A percentile compares a stretch with the other conserved stretches of the same genome.
These are phyloP conservation scores for Termitomyces sp. DNA, from an alignment of 768 basidiomycete genomes.

Conservation along the genomic window DNA sequence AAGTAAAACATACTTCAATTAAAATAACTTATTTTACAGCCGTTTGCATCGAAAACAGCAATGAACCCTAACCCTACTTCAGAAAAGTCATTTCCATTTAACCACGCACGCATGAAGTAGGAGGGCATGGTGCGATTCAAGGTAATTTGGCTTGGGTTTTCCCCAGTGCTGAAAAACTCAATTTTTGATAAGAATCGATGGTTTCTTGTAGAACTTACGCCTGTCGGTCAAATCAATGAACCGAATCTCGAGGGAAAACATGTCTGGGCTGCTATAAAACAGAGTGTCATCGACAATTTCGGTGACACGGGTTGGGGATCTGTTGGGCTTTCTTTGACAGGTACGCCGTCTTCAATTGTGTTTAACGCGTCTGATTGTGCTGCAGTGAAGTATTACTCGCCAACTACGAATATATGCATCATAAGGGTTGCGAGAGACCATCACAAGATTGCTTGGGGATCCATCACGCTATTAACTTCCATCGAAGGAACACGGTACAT, in stretches of 20 bases:
- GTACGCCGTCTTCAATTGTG: conserved; percentile 27
- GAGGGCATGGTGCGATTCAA: conserved; percentile 20
- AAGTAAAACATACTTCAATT: no score
- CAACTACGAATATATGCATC: conserved; percentile 78
- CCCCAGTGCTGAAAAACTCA: background rate
- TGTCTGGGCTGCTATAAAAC: conserved; percentile 64
- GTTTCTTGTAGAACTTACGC: conserved; percentile 82
- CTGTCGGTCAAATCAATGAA: conserved; percentile 26
- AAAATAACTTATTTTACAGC: no score
- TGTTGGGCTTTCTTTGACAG: conserved; percentile 63
- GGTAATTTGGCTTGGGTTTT: conserved; percentile 1
- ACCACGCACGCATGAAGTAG: background rate
- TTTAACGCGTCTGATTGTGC: conserved; percentile 1
- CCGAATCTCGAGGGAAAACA: conserved; percentile 49
- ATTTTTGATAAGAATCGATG: conserved; percentile 66
- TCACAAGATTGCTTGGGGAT: conserved; percentile 76
- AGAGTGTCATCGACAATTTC: conserved; percentile 67
- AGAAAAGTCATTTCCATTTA: background rate
- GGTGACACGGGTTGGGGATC: conserved; percentile 87
- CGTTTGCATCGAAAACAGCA: no score
- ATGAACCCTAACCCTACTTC: background rate
- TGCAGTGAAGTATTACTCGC: conserved; percentile 85
- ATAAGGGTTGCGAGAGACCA: conserved; percentile 82
- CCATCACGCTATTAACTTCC: conserved; percentile 60
- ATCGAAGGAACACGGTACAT: conserved; percentile 58